Conservation (phyloP, 78 protist species). For the Chrysochromulina parva region DNA sequence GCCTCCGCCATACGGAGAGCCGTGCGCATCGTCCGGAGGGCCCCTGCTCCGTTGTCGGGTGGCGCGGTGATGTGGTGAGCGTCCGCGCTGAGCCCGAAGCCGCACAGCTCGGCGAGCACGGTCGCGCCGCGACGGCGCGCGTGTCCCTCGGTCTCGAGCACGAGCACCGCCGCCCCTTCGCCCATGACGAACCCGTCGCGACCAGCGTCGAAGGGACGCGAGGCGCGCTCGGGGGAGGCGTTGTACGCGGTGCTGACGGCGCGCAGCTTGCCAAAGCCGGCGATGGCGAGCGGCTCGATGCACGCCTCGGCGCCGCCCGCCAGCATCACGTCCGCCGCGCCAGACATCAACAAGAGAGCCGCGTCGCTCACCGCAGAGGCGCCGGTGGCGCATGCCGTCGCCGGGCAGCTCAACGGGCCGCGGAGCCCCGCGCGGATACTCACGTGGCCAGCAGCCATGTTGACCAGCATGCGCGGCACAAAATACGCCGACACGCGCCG, state of each 20-base stretch:
- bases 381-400: constrained; percentile 96
- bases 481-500: constrained; percentile 83
- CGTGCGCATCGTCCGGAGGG: constrained; percentile 73
- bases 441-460: constrained; percentile 83
- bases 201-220: constrained; percentile 22
- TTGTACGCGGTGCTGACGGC: constrained; percentile 83
- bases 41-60: constrained; percentile 71
- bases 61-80: constrained; percentile 90
- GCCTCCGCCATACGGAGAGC: too few relatives aligned
- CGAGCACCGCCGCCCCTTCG: constrained; percentile 85
- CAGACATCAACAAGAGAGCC: constrained; percentile 58
- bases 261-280: constrained; percentile 69
- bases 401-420: not conserved
- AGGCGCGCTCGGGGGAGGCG: constrained; percentile 69
- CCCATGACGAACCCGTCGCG: constrained; percentile 92
- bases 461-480: constrained; percentile 82
- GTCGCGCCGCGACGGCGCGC: constrained; percentile 63
- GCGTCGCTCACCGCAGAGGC: constrained; percentile 91
- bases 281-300: constrained; percentile 77
- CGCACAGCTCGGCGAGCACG: constrained; percentile 68
- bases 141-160: constrained; percentile 50
- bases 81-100: constrained; percentile 73
- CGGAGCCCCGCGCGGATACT: not conserved
- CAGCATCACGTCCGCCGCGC: constrained; percentile 86
- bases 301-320: constrained; percentile 92